Base-by-base conservation (phyloP, 2,329 filamentous ascomycete genomes). In the Hysterium pulicare region DNA sequence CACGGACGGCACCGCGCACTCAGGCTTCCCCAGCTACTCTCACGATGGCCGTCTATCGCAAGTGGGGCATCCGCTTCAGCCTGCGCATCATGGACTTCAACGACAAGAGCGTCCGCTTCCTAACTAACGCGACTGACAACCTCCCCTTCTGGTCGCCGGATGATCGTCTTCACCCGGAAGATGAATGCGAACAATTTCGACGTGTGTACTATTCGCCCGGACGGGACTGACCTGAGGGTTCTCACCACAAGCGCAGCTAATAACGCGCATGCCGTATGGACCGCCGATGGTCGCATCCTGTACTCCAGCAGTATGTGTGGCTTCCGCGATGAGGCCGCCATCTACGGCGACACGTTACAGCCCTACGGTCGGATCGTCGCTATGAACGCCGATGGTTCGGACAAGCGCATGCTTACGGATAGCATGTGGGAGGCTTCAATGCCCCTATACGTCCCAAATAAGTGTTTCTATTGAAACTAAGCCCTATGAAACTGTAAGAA, bases 251-350 rank as follows among this genome's bases (percentile, higher is more conserved):
- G 59, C 36, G 54, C 55, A 5, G 66, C 63, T 4, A 72, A 73
- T 38, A 70, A 73, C 40, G 69, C 70, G 0, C 70, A 73, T 50
- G 70, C 70, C 1, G 67, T 72, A 1, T 73, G 71, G 69, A 61
- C 64, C 0, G 53, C 59, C 1, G 70, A 73, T 53, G 68, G 68
- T 6, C 58, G 60, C 4, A 72, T 74, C 26, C 46, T 70, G 48
- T 74, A 61, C 31, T 63, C 51, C 5, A 70, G 57, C 8, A 70
- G 70, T 4, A 67, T 68, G 66, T 73, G 66, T 40, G 71, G 69
- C 2, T 73, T 72, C 54, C 58, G 67, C 26, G 64, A 69, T 32
- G 71, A 74, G 57, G 58, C 61, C 9, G 58, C 64, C 1, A 48
- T 66, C 1, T 73, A 67, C 38, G 70, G 73, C 39, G 46, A 70